These are phyloP conservation scores for Phaeosphaeriaceae sp. DNA, from an alignment of 2,329 filamentous ascomycete genomes.

Conservation along the genomic window DNA sequence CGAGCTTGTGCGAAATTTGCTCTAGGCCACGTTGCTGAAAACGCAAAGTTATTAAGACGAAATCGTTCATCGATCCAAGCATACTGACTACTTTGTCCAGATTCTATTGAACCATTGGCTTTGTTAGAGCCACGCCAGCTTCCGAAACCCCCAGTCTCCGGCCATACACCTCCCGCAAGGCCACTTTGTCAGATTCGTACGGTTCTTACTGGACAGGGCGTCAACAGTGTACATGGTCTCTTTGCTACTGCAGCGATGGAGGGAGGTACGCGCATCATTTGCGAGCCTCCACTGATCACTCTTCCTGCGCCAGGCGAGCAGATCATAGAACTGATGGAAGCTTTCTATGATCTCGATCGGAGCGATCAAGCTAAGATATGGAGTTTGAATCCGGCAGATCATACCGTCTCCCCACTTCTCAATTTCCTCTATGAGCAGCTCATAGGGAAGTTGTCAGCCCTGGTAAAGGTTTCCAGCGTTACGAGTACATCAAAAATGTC, in stretches of 20 bases:
- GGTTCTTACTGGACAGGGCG: background rate
- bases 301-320: constrained; percentile 6
- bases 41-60: too few species aligned
- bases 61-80: too few species aligned
- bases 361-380: constrained; percentile 6
- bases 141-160: too few species aligned
- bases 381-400: constrained; percentile 4
- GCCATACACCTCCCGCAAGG: constrained; percentile 1
- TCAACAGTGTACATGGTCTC: constrained; percentile 3
- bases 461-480: too few species aligned
- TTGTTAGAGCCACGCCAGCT: too few species aligned
- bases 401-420: constrained; percentile 6
- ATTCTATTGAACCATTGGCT: too few species aligned
- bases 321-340: background rate
- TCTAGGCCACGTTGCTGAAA: constrained; percentile 5
- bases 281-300: constrained; percentile 14
- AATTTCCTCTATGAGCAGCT: background rate
- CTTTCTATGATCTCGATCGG: constrained; percentile 9
- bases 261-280: constrained; percentile 22
- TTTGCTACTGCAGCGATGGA: constrained; percentile 16
- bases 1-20: background rate
- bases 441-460: background rate
- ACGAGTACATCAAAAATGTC: too few species aligned
- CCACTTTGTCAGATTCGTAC: background rate
- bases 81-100: too few species aligned